A percentile compares a stretch with the other conserved stretches of the same genome.
phyloP scores from a whole-genome alignment of 106 monocot species.

The Dioscorea dumetorum region DNA sequence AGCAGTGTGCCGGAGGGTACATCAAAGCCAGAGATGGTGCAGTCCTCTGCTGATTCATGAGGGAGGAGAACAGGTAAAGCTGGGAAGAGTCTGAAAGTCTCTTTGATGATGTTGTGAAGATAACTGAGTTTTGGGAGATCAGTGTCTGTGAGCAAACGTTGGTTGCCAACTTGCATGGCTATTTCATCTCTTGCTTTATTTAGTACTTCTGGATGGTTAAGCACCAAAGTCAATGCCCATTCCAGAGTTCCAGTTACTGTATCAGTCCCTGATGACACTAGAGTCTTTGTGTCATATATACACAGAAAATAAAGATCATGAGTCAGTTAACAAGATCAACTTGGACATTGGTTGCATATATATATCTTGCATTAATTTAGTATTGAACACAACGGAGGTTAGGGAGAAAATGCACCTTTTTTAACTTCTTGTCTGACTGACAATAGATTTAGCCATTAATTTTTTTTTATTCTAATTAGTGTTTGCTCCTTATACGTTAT shows the following conservation, averaged over 20 bases:
- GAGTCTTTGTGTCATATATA: too few relatives aligned
- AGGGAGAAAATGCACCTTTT: too few relatives aligned
- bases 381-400: too few relatives aligned
- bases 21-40: constrained; percentile 13
- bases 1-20: constrained; percentile 22
- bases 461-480: too few relatives aligned
- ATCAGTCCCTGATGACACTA: constrained; percentile 16
- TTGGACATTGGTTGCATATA: too few relatives aligned
- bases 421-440: too few relatives aligned
- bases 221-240: constrained; percentile 15
- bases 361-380: too few relatives aligned
- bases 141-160: neutral
- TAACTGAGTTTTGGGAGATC: constrained; percentile 1
- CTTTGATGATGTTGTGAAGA: constrained; percentile 3
- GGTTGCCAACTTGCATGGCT: neutral
- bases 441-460: too few relatives aligned
- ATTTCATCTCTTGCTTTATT: neutral
- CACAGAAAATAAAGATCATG: too few relatives aligned
- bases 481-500: too few relatives aligned
- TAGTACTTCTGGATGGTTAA: neutral
- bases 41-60: constrained; percentile 21
- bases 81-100: constrained; percentile 14
- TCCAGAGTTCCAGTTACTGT: constrained; percentile 13
- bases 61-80: constrained; percentile 12
- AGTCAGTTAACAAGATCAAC: too few relatives aligned